Conservation (phyloP, 2,329 filamentous ascomycete species). For the Neospermospora avenae region DNA sequence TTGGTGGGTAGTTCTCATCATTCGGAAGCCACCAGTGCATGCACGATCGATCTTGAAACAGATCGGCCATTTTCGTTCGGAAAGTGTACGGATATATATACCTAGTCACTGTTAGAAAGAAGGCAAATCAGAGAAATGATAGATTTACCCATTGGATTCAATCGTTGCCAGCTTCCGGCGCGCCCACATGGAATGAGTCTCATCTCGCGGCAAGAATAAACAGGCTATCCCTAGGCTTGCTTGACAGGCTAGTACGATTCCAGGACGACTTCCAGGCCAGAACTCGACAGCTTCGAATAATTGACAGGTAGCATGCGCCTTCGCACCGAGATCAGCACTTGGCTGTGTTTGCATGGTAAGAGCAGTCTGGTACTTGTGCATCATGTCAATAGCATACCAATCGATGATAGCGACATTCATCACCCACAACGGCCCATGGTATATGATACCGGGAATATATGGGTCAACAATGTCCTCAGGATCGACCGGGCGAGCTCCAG, state of each 20-base stretch:
- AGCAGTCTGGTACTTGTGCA: constrained; percentile 74
- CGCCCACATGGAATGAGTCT: constrained; percentile 72
- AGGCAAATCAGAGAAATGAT: background rate
- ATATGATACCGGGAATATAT: constrained; percentile 66
- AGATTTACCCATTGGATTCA: constrained; percentile 72
- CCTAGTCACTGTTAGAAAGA: constrained; percentile 45
- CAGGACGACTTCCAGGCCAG: constrained; percentile 67
- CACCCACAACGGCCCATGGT: constrained; percentile 66
- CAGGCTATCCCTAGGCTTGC: constrained; percentile 72
- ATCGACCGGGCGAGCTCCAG: constrained; percentile 48
- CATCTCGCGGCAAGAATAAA: constrained; percentile 76
- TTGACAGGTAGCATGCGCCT: constrained; percentile 70
- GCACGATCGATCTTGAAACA: constrained; percentile 70
- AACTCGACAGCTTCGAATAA: constrained; percentile 75
- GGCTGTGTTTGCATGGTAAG: constrained; percentile 47
- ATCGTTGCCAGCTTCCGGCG: constrained; percentile 74
- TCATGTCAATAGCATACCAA: constrained; percentile 73
- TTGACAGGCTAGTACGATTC: constrained; percentile 69
- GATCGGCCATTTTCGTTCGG: constrained; percentile 69
- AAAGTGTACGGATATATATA: constrained; percentile 79
- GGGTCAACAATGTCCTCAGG: constrained; percentile 71
- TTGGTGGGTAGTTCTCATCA: constrained; percentile 68
- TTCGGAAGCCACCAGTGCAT: constrained; percentile 88
- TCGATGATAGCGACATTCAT: constrained; percentile 75
- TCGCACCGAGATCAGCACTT: constrained; percentile 52